Percentiles rank a stretch among this genome's conserved stretches.
Evolutionary conservation across 2,329 filamentous ascomycete genomes (phyloP).

Genomic region (Hirsutella rhossiliensis): DNA sequence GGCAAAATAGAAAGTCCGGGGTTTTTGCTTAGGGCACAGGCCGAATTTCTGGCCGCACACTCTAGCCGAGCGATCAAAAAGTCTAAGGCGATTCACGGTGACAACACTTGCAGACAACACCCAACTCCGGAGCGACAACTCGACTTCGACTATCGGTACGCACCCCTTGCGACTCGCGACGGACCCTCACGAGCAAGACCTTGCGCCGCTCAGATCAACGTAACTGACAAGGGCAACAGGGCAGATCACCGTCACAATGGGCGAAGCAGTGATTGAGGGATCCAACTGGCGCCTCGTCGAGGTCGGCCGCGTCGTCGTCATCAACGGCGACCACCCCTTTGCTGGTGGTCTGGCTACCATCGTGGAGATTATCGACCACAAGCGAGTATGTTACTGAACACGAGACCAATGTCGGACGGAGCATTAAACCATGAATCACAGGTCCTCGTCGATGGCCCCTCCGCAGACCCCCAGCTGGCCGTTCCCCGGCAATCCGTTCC

Average conservation of each 20-base stretch:
- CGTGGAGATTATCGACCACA: conserved; percentile 99
- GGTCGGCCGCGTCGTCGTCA: conserved; percentile 92
- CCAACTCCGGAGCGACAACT: conserved; percentile 23
- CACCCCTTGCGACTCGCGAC: conserved; percentile 13
- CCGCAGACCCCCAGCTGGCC: conserved; percentile 63
- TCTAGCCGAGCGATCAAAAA: conserved; percentile 28
- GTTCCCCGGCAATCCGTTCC: conserved; percentile 80
- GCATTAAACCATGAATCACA: conserved; percentile 26
- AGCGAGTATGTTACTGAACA: conserved; percentile 68
- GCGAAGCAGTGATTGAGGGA: conserved; percentile 70
- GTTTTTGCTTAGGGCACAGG: conserved; percentile 25
- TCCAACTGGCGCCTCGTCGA: conserved; percentile 93
- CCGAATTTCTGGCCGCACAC: conserved; percentile 28
- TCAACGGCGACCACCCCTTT: conserved; percentile 68
- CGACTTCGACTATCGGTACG: conserved; percentile 28
- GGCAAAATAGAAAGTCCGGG: conserved; percentile 18
- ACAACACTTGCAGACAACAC: conserved; percentile 23
- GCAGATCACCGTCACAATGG: conserved; percentile 60
- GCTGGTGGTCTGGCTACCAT: conserved; percentile 82
- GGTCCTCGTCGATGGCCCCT: conserved; percentile 94
- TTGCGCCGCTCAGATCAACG: conserved; percentile 12
- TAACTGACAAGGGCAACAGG: conserved; percentile 28
- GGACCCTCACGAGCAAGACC: background rate
- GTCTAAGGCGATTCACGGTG: conserved; percentile 25
- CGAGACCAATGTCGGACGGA: background rate